Evolutionary conservation across 805 yeast genomes (phyloP), one percentile per base, ranked within the genome.

Genomic region (Pichia manshurica): DNA sequence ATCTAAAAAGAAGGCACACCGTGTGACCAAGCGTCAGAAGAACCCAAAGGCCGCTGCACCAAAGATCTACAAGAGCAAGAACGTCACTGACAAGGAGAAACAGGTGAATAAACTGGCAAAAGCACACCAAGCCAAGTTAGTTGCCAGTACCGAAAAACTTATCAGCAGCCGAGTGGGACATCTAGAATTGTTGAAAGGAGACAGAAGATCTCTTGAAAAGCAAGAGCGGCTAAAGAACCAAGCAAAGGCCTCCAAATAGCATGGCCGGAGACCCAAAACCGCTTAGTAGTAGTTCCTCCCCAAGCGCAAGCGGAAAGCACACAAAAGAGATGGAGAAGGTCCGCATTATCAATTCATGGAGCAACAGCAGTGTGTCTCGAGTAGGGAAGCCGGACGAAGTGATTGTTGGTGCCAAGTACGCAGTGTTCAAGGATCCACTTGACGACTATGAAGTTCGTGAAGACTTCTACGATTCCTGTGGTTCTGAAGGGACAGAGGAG

Each of bases 81-180:
- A 81, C 61, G 69, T 74, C 35, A 70, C 72, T 17, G 66, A 73
- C 7, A 70, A 73, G 37, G 76, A 74, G 49, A 62, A 58, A 41
- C 53, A 54, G 36, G 69, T 81, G 53, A 72, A 74, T 49, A 79
- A 79, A 56, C 68, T 84, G 49, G 70, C 74, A 44, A 83, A 81
- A 63, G 71, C 74, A 36, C 85, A 79, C 45, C 53, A 48, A 29
- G 55, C 58, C 2, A 54, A 53, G 32, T 46, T 57, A 21, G 36
- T 44, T 10, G 46, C 45, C 8, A 49, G 46, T 9, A 91, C 98
- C 3, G 99, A 91, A 67, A 88, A 80, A 68, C 73, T 88, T 48
- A 79, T 91, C 56, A 82, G 97, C 2, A 75, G 95, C 48, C 77
- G 91, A 63, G 97, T 91, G 7, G 99, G 99, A 22, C 98, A 91